A percentile compares a stretch with the other conserved stretches of the same genome.
These are phyloP conservation scores for Linum trigynum DNA, from an alignment of 345 rosid genomes.

Conservation along the genomic window DNA sequence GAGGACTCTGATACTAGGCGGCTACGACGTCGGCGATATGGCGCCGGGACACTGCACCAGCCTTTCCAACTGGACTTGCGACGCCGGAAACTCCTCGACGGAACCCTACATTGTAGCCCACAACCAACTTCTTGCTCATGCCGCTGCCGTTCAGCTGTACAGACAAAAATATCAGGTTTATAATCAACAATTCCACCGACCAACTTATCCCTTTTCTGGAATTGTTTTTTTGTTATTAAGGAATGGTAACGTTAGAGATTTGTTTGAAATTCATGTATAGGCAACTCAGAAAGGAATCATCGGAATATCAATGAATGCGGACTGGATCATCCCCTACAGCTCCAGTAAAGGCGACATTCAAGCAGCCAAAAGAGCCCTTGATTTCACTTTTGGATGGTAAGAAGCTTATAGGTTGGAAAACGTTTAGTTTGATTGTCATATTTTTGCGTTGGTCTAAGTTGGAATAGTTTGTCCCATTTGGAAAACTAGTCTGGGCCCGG, in stretches of 20 bases:
- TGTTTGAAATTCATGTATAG: not conserved
- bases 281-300: not conserved
- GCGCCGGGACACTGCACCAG: conserved; percentile 48
- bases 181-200: not conserved
- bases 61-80: conserved; percentile 36
- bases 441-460: not conserved
- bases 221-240: too few species aligned
- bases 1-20: conserved; percentile 18
- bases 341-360: not conserved
- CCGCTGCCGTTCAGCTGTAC: conserved; percentile 19
- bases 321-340: not conserved
- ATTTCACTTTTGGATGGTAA: conserved; percentile 1
- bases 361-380: not conserved
- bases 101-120: conserved; percentile 56
- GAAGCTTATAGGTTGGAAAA: not conserved
- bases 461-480: too few species aligned
- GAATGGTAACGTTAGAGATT: too few species aligned
- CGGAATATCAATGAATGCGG: not conserved
- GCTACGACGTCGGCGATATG: conserved; percentile 26
- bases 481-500: too few species aligned
- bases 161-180: conserved; percentile 21
- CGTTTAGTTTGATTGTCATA: not conserved
- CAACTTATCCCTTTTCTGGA: too few species aligned
- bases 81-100: conserved; percentile 32
- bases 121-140: conserved; percentile 38